Base-by-base conservation (phyloP, 78 protist genomes). In the Dictyostelium brefeldianum region DNA sequence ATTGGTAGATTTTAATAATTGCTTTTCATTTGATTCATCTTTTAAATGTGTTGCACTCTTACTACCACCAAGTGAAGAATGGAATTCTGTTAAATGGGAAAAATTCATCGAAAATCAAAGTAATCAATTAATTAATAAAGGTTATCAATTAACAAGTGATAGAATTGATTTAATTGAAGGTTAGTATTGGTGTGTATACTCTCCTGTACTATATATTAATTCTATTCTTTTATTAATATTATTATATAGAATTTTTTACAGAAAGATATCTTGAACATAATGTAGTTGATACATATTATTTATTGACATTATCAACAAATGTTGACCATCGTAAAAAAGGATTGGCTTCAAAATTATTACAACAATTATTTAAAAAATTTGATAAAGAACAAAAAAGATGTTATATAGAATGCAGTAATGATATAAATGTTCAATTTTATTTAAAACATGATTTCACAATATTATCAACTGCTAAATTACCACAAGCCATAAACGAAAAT, bases 131-230 rank as follows among this genome's bases (percentile, higher is more conserved):
- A 22, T 57, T 14, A 7, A 17, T n/a, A 36, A 71, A 56, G 48
- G 54, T 20, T 41, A 56, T 12, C 41, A 20, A 31, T 27, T 29
- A 22, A 75, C 83, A 17, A 75, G 17, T 62, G 83, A 85, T 17
- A 85, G 92, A 85, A 75, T 85, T 64, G 27, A 75, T n/a, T 46
- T 20, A 27, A 15, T 85, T 17, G 92, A 85, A 75, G 91, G 91
- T 83, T 56, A 36, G 2, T 4, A n/a, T n/a, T n/a, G n/a, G n/a
- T n/a, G n/a, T n/a, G n/a, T n/a, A n/a, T n/a, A n/a, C n/a, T n/a
- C n/a, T n/a, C n/a, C n/a, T n/a, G n/a, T n/a, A n/a, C n/a, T n/a
- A 11, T 11, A 65, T 29, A 27, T 4, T 6, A 43, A 43, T n/a
- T 17, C 14, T 79, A 57, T 14, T 10, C 2, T 12, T 80, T 15